phyloP scores from a whole-genome alignment of 768 basidiomycete species.

The Leccinellum albellum region DNA sequence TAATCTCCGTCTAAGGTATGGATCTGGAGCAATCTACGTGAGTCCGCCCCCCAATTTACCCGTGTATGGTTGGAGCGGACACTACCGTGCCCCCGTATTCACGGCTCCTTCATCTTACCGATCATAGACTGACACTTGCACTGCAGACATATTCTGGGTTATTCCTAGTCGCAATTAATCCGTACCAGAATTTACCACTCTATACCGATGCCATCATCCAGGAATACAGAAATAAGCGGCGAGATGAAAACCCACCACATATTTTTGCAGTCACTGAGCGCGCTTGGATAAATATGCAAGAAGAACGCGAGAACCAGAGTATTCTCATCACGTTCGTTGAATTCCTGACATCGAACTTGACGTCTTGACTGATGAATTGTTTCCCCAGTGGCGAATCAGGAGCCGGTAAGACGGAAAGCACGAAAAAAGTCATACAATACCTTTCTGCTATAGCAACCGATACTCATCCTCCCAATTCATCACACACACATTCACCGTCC shows the following conservation, averaged over 20 bases:
- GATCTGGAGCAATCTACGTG: conserved; percentile 89
- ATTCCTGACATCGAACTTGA: background rate
- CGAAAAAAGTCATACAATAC: conserved; percentile 99
- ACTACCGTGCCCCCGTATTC: conserved; percentile 3
- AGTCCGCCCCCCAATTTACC: conserved; percentile 30
- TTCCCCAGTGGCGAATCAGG: conserved; percentile 87
- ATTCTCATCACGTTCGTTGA: conserved; percentile 90
- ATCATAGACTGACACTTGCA: conserved; percentile 11
- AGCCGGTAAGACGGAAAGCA: conserved; percentile 98
- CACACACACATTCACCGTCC: conserved; percentile 68
- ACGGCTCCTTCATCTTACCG: background rate
- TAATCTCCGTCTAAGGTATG: conserved; percentile 88
- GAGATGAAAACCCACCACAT: conserved; percentile 93
- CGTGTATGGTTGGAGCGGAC: background rate
- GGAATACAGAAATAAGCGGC: conserved; percentile 84
- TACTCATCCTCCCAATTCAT: conserved; percentile 49
- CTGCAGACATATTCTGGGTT: conserved; percentile 87
- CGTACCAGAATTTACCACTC: conserved; percentile 87
- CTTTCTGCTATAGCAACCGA: conserved; percentile 95
- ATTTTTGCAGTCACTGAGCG: conserved; percentile 96
- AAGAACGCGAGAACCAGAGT: conserved; percentile 95
- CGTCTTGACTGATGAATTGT: conserved; percentile 10
- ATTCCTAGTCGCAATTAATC: conserved; percentile 98
- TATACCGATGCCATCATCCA: conserved; percentile 87
- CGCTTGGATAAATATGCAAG: conserved; percentile 98